Percentiles rank a stretch among this genome's conserved stretches.
phyloP scores from a whole-genome alignment of 345 rosid genomes.

The Rhizophora mangle region DNA sequence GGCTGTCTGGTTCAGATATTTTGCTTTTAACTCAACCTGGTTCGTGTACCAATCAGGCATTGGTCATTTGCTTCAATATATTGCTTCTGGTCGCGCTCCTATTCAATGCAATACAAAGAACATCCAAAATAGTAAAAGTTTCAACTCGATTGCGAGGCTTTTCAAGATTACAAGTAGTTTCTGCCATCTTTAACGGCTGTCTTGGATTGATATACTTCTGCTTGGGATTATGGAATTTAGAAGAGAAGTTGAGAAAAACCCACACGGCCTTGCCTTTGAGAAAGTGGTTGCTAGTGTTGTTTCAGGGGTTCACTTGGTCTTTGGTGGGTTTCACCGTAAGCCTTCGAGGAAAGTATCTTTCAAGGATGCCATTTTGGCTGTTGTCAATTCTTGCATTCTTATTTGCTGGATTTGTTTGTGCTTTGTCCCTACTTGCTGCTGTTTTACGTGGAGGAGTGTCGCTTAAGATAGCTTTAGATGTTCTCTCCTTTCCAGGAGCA shows the following conservation, averaged over 20 bases:
- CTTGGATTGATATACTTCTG: constrained; percentile 56
- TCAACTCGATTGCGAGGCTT: constrained; percentile 23
- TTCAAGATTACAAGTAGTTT: constrained; percentile 40
- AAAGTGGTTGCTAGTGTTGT: constrained; percentile 45
- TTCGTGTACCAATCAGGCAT: constrained; percentile 48
- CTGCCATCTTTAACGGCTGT: constrained; percentile 54
- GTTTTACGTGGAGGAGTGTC: constrained; percentile 25
- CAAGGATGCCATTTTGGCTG: constrained; percentile 36
- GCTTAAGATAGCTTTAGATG: constrained; percentile 40
- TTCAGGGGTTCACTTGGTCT: constrained; percentile 72
- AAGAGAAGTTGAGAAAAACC: constrained; percentile 43
- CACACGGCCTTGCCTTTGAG: constrained; percentile 41
- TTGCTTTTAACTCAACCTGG: constrained; percentile 29
- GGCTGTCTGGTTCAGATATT: constrained; percentile 21
- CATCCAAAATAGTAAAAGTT: constrained; percentile 26
- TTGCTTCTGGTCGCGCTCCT: constrained; percentile 47
- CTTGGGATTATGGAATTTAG: constrained; percentile 56
- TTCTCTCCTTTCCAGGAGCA: constrained; percentile 58
- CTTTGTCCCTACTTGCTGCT: constrained; percentile 39
- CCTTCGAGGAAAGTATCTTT: constrained; percentile 35
- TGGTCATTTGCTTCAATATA: constrained; percentile 48
- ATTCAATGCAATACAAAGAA: constrained; percentile 41
- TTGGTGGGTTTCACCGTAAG: constrained; percentile 47
- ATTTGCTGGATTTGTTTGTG: constrained; percentile 40
- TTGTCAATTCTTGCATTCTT: constrained; percentile 53